Base-by-base conservation (phyloP, 345 rosid genomes). In the Conringia planisiliqua region DNA sequence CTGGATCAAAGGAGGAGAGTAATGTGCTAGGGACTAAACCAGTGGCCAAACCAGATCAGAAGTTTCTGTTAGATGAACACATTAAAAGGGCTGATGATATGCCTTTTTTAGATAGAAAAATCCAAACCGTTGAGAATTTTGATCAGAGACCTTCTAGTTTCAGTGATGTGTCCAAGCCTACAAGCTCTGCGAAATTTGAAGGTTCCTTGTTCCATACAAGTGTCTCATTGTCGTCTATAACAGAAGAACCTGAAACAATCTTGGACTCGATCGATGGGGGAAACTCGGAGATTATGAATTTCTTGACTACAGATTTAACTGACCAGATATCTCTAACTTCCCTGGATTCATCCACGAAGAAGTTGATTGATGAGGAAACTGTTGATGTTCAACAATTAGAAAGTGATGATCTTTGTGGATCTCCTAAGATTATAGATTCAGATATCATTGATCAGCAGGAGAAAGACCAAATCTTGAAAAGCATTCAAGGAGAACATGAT, bases 211-310 rank as follows among this genome's bases (percentile, higher is more conserved):
- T 78, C 7, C 77, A 33, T 59, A 71, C 72, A 66, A 78, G 81
- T 61, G 77, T 10, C 7, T 78, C 81, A 38, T 32, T 78, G 73
- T 71, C 73, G 2, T 78, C 81, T 47, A 78, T 78, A 48, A 66
- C 69, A 20, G 81, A 78, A 78, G 81, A 78, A 17, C 77, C 77
- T 50, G 73, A 71, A 66, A 59, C 35, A 39, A 16, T 57, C 39
- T 27, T 66, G 40, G 81, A 77, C 18, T 47, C 55, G 0, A 20
- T 32, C 5, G 26, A 62, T 52, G 65, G 24, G 6, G 51, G 10
- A 0, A 52, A 32, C 48, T 62, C 35, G 3, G 71, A 70, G 56
- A 51, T 35, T 30, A 4, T 61, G 43, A 61, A 61, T 8, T 7
- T 3, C 32, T 18, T 68, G 11, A 17, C 55, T 43, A 33, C 36